Base-by-base conservation (phyloP, 208 protist genomes). In the Phytomonas francai region DNA sequence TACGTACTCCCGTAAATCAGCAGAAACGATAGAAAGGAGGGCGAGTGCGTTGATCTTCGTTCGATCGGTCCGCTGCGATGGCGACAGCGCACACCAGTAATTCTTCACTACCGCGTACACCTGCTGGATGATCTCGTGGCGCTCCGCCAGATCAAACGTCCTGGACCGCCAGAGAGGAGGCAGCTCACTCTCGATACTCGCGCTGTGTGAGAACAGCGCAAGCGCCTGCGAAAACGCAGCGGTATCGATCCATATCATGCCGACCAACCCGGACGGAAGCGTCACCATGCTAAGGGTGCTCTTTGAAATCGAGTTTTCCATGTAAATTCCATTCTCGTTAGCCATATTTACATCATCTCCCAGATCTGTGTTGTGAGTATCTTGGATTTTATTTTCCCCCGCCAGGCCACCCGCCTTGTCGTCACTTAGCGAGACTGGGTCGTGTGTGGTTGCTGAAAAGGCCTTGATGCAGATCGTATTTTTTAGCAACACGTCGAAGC, bases 1-100 rank as follows among this genome's bases (percentile, higher is more conserved):
- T 56, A 93, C 51, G 74, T 94, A 96, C 73, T 93, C 88, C 22
- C 87, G 79, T 42, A 96, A 66, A 66, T 96, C 91, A 8, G 84
- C 87, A 0, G 85, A 89, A 30, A 94, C 88, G 70, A 93, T 94
- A 72, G 74, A 86, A 16, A 96, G 73, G 29, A 96, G 79, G 31
- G 88, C 84, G n/a, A 86, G 74, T 16, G 82, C 80, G 68, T 92
- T 87, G 19, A 81, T 70, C 64, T 87, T 87, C 34, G 74, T 80
- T 0, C 85, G 85, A 59, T 96, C 91, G 27, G 73, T 87, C 34
- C 34, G 34, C 6, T 39, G 34, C 34, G 34, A 39, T 39, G 34
- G 34, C 54, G 72, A 72, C 30, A 58, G 67, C 56, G 56, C 56
- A 30, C 56, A 31, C 89, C 91, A 96, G 77, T 87, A 96, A 12